These are phyloP conservation scores for Dryas integrifolia DNA, from an alignment of 331 rosid genomes.

Conservation along the genomic window DNA sequence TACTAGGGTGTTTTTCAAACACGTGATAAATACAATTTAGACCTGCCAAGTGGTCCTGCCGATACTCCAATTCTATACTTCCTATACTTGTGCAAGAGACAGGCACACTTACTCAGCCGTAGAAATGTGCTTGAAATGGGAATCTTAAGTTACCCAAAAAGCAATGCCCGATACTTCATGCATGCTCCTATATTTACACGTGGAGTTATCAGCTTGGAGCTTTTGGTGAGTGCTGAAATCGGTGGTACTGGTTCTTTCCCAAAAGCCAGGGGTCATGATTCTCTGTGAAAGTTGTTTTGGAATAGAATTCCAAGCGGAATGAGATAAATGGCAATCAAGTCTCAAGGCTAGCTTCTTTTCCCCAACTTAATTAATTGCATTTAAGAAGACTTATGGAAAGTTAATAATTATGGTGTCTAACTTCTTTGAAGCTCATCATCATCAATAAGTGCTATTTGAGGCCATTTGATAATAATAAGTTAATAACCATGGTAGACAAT, in stretches of 20 bases:
- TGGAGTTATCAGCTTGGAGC: neutral
- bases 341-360: neutral
- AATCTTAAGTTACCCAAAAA: constrained; percentile 3
- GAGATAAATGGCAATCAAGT: neutral
- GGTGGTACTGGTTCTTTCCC: neutral
- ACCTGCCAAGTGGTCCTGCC: neutral
- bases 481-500: too few species aligned
- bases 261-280: neutral
- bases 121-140: neutral
- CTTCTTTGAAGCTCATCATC: too few species aligned
- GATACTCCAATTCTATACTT: neutral
- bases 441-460: too few species aligned
- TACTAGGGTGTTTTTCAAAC: neutral
- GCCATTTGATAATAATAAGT: too few species aligned
- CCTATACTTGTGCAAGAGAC: neutral
- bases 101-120: neutral
- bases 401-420: too few species aligned
- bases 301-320: neutral
- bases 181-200: constrained; percentile 5
- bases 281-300: neutral
- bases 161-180: neutral
- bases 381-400: too few species aligned
- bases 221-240: neutral
- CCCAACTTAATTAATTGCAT: neutral
- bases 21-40: neutral